A percentile compares a stretch with the other conserved stretches of the same genome.
Evolutionary conservation across 768 basidiomycete species (phyloP).

Genomic region (Phlegmacium glaucopus): DNA sequence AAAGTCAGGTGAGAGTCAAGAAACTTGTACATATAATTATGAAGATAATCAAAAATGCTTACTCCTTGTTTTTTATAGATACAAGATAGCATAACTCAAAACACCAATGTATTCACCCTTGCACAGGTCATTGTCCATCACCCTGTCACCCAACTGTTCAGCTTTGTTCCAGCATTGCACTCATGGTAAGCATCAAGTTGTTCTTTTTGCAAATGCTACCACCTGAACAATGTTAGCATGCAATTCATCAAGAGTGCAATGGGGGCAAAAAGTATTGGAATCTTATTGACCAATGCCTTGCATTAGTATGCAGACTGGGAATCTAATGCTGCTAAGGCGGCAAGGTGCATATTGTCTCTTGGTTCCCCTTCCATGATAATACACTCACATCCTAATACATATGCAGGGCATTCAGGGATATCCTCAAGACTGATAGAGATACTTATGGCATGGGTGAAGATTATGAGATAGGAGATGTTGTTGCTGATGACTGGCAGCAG

Average conservation of each 20-base stretch:
- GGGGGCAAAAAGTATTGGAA: conserved; percentile 12
- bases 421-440: conserved; percentile 3
- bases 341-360: neutral
- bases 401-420: conserved; percentile 4
- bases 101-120: conserved; percentile 8
- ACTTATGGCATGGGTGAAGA: conserved; percentile 5
- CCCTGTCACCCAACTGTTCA: conserved; percentile 9
- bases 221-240: conserved; percentile 3
- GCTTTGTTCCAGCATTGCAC: conserved; percentile 9
- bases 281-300: conserved; percentile 6
- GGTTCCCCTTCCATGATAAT: neutral
- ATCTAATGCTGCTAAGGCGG: neutral
- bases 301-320: conserved; percentile 4
- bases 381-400: conserved; percentile 4
- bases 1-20: conserved; percentile 8
- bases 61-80: conserved; percentile 5
- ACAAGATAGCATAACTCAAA: neutral
- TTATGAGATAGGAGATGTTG: conserved; percentile 5
- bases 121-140: conserved; percentile 5
- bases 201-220: neutral
- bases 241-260: conserved; percentile 7
- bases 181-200: conserved; percentile 8
- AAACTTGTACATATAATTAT: conserved; percentile 4
- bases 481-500: conserved; percentile 9
- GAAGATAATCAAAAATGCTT: neutral